Evolutionary conservation across 805 yeast species (phyloP).

Genomic region (Lipomyces oligophaga): DNA sequence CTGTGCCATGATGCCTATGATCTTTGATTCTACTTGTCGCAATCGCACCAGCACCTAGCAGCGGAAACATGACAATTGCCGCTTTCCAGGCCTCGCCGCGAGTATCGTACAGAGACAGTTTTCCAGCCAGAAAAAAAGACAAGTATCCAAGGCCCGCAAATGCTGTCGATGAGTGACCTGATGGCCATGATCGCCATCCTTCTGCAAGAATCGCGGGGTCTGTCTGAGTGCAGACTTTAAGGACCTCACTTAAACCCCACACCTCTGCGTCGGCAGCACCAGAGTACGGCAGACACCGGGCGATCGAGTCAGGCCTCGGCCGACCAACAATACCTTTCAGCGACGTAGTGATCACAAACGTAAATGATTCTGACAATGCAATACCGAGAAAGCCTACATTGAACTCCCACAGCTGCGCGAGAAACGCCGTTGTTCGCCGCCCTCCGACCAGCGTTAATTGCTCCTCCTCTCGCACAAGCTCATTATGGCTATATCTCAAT

Average conservation of each 20-base stretch:
- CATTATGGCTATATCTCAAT: conserved; percentile 5
- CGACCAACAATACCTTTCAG: conserved; percentile 84
- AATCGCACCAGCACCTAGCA: conserved; percentile 63
- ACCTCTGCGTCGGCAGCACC: conserved; percentile 47
- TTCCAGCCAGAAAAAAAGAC: conserved; percentile 49
- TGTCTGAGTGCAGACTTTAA: conserved; percentile 39
- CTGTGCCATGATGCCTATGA: conserved; percentile 89
- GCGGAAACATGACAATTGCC: conserved; percentile 33
- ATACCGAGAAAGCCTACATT: conserved; percentile 68
- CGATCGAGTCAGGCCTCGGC: conserved; percentile 86
- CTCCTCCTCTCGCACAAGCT: no score
- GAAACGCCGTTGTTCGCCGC: conserved; percentile 9
- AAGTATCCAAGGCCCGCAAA: conserved; percentile 50
- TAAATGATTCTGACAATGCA: conserved; percentile 53
- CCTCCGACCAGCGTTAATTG: no score
- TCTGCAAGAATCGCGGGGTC: conserved; percentile 40
- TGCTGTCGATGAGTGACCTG: conserved; percentile 55
- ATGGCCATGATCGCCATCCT: conserved; percentile 56
- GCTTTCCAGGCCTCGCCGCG: conserved; percentile 33
- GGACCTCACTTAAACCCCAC: conserved; percentile 32
- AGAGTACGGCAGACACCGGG: conserved; percentile 67
- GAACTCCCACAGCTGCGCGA: conserved; percentile 44
- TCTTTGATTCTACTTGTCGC: conserved; percentile 88
- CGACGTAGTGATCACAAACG: conserved; percentile 64
- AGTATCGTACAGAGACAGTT: conserved; percentile 43